phyloP scores from a whole-genome alignment of 2,329 filamentous ascomycete genomes.

The Sporothrix sp. region DNA sequence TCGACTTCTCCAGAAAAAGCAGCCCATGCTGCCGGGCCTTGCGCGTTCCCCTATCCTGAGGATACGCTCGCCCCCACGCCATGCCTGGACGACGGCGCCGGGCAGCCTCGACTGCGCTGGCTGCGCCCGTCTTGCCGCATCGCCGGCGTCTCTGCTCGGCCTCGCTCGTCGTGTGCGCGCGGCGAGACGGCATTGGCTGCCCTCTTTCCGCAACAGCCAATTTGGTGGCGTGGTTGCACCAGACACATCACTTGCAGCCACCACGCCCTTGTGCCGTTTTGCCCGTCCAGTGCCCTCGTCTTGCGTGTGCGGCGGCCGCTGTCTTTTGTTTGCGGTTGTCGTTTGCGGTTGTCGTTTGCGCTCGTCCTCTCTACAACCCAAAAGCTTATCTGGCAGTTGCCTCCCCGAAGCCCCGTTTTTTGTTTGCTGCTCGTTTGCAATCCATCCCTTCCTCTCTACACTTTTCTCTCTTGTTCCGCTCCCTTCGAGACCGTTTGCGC shows the following conservation, averaged over 20 bases:
- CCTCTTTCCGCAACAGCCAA: background rate
- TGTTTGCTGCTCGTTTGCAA: background rate
- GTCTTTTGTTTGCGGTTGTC: background rate
- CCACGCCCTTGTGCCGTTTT: background rate
- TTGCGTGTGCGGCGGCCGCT: background rate
- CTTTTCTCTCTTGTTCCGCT: constrained; percentile 2
- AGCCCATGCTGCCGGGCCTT: no score
- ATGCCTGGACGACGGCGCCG: no score
- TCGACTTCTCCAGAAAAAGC: no score
- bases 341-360: no score
- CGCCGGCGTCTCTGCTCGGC: no score
- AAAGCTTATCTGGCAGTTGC: constrained; percentile 3
- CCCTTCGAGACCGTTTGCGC: background rate
- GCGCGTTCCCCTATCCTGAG: no score
- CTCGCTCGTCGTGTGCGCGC: no score
- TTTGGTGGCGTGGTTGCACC: constrained; percentile 8
- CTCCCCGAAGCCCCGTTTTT: no score
- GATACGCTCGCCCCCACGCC: no score
- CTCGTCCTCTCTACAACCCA: no score
- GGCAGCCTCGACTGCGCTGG: no score
- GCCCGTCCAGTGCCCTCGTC: background rate
- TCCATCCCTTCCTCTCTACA: background rate
- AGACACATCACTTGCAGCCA: background rate
- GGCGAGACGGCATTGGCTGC: background rate
- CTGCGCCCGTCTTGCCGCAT: no score